phyloP scores from a whole-genome alignment of 2,329 filamentous ascomycete species.

The Metarhizium album region DNA sequence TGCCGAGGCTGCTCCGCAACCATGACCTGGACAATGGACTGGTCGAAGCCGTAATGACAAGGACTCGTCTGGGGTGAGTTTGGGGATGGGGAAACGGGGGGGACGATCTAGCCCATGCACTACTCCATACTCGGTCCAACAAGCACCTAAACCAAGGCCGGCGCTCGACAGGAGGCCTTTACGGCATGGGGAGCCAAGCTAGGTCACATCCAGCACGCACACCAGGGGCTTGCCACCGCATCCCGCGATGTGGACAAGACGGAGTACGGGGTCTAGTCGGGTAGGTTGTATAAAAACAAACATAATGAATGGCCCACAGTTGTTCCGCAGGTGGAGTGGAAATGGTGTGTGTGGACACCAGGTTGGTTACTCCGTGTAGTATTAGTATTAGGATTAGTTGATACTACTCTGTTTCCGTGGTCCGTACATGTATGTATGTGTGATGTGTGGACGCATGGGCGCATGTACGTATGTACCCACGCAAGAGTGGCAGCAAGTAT shows the following conservation, averaged over 20 bases:
- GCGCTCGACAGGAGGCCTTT: neutral
- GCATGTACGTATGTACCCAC: too few relatives aligned
- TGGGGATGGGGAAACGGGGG: too few relatives aligned
- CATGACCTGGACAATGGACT: neutral
- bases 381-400: too few relatives aligned
- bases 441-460: too few relatives aligned
- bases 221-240: too few relatives aligned
- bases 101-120: neutral
- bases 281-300: neutral
- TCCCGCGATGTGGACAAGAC: neutral
- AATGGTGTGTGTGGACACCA: neutral
- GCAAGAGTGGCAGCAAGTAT: too few relatives aligned
- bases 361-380: too few relatives aligned
- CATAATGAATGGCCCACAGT: neutral
- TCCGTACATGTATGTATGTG: too few relatives aligned
- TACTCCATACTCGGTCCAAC: neutral
- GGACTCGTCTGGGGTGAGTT: conserved; percentile 1
- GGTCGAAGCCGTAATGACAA: neutral
- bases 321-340: neutral
- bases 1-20: conserved; percentile 1
- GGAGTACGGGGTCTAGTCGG: neutral
- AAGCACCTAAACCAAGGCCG: neutral
- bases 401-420: too few relatives aligned
- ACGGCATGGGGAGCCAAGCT: neutral
- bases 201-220: too few relatives aligned